phyloP scores from a whole-genome alignment of 257 asterid genomes.

The Nicotiana tabacum region DNA sequence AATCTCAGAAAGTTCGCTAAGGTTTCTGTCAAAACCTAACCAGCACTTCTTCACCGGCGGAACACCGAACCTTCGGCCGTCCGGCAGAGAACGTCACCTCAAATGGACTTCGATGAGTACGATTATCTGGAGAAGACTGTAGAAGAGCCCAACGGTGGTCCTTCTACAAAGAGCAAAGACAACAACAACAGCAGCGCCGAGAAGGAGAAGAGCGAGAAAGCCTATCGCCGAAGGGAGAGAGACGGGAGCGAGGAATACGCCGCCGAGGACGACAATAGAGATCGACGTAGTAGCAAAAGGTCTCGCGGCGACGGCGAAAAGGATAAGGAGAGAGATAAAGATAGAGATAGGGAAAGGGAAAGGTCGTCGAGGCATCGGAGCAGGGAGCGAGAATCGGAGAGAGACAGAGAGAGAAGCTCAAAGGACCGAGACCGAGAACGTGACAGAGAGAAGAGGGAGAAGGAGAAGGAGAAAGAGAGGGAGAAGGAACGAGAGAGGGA shows the following conservation, averaged over 20 bases:
- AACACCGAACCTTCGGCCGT: not conserved
- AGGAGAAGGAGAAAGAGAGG: constrained; percentile 20
- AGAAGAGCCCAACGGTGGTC: constrained; percentile 68
- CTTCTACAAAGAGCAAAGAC: constrained; percentile 49
- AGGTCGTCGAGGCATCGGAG: constrained; percentile 57
- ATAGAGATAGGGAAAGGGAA: constrained; percentile 50
- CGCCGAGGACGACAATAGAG: constrained; percentile 55
- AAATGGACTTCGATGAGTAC: constrained; percentile 97
- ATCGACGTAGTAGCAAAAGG: constrained; percentile 64
- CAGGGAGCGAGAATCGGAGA: constrained; percentile 42
- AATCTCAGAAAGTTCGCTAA: not conserved
- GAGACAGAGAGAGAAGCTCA: constrained; percentile 42
- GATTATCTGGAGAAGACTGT: constrained; percentile 91
- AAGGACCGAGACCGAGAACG: constrained; percentile 27
- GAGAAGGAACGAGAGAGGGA: constrained; percentile 40
- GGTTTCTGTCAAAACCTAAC: not conserved
- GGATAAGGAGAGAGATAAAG: constrained; percentile 35
- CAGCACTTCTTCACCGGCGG: not conserved
- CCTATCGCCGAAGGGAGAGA: constrained; percentile 65
- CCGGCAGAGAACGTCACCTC: not conserved
- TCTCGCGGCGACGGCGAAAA: constrained; percentile 48
- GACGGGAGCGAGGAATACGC: constrained; percentile 47
- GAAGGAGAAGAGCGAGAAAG: constrained; percentile 59
- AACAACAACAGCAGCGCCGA: constrained; percentile 33
- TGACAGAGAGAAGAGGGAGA: constrained; percentile 28